Evolutionary conservation across 345 rosid genomes (phyloP).

Genomic region (Eucalyptus leucophloia): DNA sequence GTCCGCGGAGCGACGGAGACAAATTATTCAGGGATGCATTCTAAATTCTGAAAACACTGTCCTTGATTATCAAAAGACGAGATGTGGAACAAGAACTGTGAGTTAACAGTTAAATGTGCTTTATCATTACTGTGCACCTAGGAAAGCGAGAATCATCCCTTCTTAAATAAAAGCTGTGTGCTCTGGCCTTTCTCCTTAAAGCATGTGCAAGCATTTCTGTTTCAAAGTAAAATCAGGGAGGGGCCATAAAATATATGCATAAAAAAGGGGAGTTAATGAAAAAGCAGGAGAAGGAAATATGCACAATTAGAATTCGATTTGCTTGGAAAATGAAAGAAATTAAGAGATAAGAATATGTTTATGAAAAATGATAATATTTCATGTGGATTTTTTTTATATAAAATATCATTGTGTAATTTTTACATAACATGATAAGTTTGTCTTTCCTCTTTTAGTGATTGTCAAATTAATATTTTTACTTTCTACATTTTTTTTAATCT

Average conservation of each 20-base stretch:
- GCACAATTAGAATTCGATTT: background rate
- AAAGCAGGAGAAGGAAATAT: background rate
- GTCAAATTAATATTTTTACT: background rate
- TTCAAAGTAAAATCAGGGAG: background rate
- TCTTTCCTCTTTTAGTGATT: background rate
- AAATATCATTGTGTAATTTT: background rate
- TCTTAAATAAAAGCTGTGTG: background rate
- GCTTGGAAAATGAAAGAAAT: background rate
- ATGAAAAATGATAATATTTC: background rate
- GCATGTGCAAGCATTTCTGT: background rate
- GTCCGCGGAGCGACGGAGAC: background rate
- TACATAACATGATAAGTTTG: background rate
- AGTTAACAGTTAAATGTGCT: background rate
- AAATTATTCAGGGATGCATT: background rate
- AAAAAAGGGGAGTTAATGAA: background rate
- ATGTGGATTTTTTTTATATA: background rate
- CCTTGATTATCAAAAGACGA: background rate
- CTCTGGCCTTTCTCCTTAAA: background rate
- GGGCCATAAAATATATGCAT: background rate
- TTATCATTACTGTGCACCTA: background rate
- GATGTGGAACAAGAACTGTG: background rate
- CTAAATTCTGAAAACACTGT: background rate
- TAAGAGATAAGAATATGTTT: background rate
- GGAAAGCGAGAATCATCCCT: background rate
- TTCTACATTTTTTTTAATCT: background rate